Evolutionary conservation across 352 stramenopile genomes (phyloP).

Genomic region (Phytopythium mirpurense): DNA sequence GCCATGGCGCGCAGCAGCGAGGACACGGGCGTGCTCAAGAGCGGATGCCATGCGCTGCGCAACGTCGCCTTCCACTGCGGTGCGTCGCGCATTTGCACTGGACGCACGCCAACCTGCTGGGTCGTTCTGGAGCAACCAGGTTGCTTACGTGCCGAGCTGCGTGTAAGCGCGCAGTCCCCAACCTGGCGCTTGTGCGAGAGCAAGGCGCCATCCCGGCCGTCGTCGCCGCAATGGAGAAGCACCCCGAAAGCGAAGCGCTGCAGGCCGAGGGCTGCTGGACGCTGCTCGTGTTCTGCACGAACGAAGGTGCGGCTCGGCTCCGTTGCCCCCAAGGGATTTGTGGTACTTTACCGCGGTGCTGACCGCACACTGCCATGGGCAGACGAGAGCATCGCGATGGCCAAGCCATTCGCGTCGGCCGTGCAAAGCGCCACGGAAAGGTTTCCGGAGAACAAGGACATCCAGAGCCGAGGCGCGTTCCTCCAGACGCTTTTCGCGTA

Average conservation of each 20-base stretch:
- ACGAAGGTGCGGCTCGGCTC: constrained; percentile 34
- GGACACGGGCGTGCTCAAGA: constrained; percentile 57
- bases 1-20: constrained; percentile 63
- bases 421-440: constrained; percentile 38
- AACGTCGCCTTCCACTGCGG: constrained; percentile 71
- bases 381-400: constrained; percentile 57
- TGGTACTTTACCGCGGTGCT: not conserved
- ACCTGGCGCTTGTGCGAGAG: constrained; percentile 50
- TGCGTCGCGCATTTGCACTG: not conserved
- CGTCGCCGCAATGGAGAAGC: constrained; percentile 52
- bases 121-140: not conserved
- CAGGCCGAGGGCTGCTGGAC: constrained; percentile 71
- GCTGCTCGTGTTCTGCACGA: constrained; percentile 76
- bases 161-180: constrained; percentile 28
- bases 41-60: constrained; percentile 70
- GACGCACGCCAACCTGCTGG: not conserved
- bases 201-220: constrained; percentile 63
- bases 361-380: not conserved
- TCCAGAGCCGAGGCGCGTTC: constrained; percentile 65
- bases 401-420: constrained; percentile 37
- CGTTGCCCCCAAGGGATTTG: no score
- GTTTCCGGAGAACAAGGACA: constrained; percentile 49
- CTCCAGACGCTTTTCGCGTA: constrained; percentile 45
- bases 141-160: not conserved
- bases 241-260: constrained; percentile 58